A percentile compares a stretch with the other conserved stretches of the same genome.
Conservation (phyloP, 495 filamentous ascomycete genomes). For the Hypoxylon crocopeplum region DNA sequence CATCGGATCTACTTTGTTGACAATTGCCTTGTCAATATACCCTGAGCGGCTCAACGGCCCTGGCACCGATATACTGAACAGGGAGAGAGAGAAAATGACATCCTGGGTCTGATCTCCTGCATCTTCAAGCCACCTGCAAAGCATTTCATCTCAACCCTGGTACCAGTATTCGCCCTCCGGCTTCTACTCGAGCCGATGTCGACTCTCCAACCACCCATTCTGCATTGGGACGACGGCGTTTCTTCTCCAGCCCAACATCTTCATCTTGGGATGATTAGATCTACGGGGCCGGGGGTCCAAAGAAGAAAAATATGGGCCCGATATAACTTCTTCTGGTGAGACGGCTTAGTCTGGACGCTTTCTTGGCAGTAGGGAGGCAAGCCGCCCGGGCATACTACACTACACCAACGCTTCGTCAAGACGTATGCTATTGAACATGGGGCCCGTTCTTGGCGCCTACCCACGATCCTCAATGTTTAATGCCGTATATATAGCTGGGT, state of each 20-base stretch:
- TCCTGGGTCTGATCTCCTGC: conserved; percentile 26
- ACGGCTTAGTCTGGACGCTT: conserved; percentile 21
- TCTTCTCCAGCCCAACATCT: conserved; percentile 32
- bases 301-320: conserved; percentile 15
- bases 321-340: conserved; percentile 31
- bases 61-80: conserved; percentile 11
- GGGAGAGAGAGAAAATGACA: conserved; percentile 3
- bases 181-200: conserved; percentile 35
- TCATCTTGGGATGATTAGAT: conserved; percentile 41
- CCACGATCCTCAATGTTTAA: conserved; percentile 17
- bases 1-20: conserved; percentile 10
- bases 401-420: conserved; percentile 30
- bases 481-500: conserved; percentile 31
- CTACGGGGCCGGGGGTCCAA: conserved; percentile 31
- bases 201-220: conserved; percentile 14
- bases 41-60: conserved; percentile 30
- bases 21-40: not conserved
- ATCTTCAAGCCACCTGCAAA: conserved; percentile 8
- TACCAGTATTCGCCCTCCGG: conserved; percentile 21
- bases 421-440: conserved; percentile 5
- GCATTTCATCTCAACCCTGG: conserved; percentile 23
- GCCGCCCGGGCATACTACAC: conserved; percentile 20
- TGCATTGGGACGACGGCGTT: conserved; percentile 23
- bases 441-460: conserved; percentile 14
- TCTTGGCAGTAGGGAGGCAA: conserved; percentile 27